Conservation (phyloP, 2,329 filamentous ascomycete genomes). For the Stenocarpella maydis region DNA sequence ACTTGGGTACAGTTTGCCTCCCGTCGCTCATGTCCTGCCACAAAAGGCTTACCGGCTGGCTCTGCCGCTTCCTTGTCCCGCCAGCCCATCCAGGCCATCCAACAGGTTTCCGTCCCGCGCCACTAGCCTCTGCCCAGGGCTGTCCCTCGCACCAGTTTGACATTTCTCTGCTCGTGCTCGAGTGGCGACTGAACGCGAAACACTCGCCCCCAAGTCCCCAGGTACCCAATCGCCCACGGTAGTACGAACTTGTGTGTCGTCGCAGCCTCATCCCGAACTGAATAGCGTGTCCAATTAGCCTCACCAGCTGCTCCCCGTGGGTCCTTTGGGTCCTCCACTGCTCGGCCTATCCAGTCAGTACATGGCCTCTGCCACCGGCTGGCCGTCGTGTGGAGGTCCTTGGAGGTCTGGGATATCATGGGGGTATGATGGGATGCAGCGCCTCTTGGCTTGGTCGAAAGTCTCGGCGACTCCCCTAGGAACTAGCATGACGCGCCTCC, state of each 20-base stretch:
- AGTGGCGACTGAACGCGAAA: not conserved
- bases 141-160: not conserved
- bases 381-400: constrained; percentile 30
- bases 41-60: not conserved
- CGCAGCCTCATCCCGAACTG: constrained; percentile 34
- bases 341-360: constrained; percentile 31
- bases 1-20: not conserved
- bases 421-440: constrained; percentile 33
- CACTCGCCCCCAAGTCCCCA: constrained; percentile 1
- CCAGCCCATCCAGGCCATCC: too few species aligned
- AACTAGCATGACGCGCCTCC: constrained; percentile 33
- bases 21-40: not conserved
- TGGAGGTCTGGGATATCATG: constrained; percentile 21
- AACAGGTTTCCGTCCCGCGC: constrained; percentile 8
- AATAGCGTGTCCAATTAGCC: constrained; percentile 31
- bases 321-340: constrained; percentile 29
- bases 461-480: constrained; percentile 29
- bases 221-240: constrained; percentile 17
- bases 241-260: constrained; percentile 23
- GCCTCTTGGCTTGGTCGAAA: constrained; percentile 35
- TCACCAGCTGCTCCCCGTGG: constrained; percentile 34
- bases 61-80: constrained; percentile 8
- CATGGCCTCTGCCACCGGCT: constrained; percentile 22
- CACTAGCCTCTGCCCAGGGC: not conserved
- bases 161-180: not conserved